These are phyloP conservation scores for Calocybe cyanea DNA, from an alignment of 768 basidiomycete species.

Conservation along the genomic window DNA sequence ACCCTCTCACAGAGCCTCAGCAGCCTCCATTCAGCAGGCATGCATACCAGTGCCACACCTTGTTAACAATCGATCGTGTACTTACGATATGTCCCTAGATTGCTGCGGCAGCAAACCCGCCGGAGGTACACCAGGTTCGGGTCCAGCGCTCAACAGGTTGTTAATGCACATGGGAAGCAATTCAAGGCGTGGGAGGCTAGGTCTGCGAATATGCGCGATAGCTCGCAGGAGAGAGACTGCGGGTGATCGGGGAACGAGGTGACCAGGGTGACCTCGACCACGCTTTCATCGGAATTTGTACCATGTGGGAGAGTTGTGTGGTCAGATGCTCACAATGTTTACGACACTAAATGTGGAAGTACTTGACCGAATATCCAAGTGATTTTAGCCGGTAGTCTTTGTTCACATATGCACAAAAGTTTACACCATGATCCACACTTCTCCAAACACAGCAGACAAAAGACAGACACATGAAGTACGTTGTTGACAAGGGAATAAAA, in stretches of 20 bases:
- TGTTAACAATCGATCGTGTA: background rate
- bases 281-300: constrained; percentile 10
- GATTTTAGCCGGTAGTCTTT: background rate
- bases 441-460: background rate
- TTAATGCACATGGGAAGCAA: background rate
- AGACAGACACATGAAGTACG: background rate
- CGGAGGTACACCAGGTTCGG: background rate
- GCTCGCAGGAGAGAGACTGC: background rate
- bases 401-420: background rate
- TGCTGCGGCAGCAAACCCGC: background rate
- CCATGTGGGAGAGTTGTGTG: constrained; percentile 11
- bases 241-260: constrained; percentile 12
- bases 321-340: constrained; percentile 6
- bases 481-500: constrained; percentile 1
- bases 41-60: background rate
- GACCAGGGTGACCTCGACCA: constrained; percentile 10
- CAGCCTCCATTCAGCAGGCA: background rate
- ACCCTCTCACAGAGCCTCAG: background rate
- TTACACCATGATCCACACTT: background rate
- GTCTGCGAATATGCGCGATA: background rate
- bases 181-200: background rate
- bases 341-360: constrained; percentile 13
- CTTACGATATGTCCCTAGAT: background rate
- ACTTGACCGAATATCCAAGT: background rate
- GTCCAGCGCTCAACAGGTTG: constrained; percentile 1